phyloP scores from a whole-genome alignment of 495 filamentous ascomycete genomes.

The Haplographium delicatum region DNA sequence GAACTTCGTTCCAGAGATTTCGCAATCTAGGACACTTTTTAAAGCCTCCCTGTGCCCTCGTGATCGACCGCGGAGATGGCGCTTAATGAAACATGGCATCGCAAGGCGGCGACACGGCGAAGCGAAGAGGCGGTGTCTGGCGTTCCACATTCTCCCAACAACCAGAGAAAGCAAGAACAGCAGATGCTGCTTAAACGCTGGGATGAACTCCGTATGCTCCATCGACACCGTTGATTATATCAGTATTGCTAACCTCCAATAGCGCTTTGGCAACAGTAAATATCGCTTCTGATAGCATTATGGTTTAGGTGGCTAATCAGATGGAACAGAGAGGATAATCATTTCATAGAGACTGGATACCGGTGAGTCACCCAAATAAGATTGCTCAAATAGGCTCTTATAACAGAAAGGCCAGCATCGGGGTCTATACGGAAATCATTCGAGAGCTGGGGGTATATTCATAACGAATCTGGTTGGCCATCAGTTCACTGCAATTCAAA shows the following conservation, averaged over 20 bases:
- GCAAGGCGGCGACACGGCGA: background rate
- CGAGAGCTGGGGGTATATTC: constrained; percentile 36
- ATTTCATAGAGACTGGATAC: constrained; percentile 16
- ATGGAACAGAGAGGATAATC: constrained; percentile 8
- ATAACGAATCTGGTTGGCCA: constrained; percentile 35
- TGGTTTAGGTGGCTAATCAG: background rate
- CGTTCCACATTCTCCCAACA: background rate
- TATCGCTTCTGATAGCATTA: background rate
- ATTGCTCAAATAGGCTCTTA: background rate
- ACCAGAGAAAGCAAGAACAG: background rate
- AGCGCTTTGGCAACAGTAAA: background rate
- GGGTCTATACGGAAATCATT: constrained; percentile 31
- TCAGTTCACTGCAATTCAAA: constrained; percentile 4
- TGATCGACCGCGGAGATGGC: background rate
- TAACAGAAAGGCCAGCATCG: constrained; percentile 4
- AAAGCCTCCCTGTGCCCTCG: background rate
- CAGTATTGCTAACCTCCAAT: background rate
- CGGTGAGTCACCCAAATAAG: background rate
- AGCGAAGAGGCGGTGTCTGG: background rate
- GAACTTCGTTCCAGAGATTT: background rate
- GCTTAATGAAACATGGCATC: background rate
- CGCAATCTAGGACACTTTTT: background rate
- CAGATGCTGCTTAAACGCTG: background rate
- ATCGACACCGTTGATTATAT: background rate
- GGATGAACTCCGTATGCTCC: background rate